phyloP scores from a whole-genome alignment of 2,329 filamentous ascomycete genomes.

The Claviceps africana region DNA sequence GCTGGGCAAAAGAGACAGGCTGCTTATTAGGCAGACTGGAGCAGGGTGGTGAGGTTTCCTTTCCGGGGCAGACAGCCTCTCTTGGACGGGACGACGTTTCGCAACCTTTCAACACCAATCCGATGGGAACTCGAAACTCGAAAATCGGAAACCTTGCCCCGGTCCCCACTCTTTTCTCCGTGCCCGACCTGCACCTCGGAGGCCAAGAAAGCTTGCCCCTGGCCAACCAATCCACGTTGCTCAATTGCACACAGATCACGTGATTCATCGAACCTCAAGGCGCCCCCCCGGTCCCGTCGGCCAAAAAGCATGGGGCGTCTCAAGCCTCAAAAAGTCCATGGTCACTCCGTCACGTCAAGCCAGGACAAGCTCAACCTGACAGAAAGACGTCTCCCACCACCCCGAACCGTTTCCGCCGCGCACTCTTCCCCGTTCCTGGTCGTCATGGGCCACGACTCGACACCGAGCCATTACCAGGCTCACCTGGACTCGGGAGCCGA shows the following conservation, averaged over 20 bases:
- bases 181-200: too few relatives aligned
- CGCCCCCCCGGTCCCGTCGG: neutral
- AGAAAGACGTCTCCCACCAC: neutral
- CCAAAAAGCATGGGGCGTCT: neutral
- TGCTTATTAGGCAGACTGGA: too few relatives aligned
- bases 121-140: neutral
- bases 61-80: too few relatives aligned
- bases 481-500: slow-evolving; percentile 9
- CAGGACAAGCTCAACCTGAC: neutral
- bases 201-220: neutral
- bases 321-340: neutral
- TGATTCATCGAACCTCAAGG: slow-evolving; percentile 10
- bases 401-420: neutral
- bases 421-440: slow-evolving; percentile 1
- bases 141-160: neutral
- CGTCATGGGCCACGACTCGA: slow-evolving; percentile 21
- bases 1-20: too few relatives aligned
- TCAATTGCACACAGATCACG: slow-evolving; percentile 25
- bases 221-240: slow-evolving; percentile 16
- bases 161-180: neutral
- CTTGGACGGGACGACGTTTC: too few relatives aligned
- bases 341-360: neutral
- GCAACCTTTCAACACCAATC: neutral
- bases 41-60: too few relatives aligned
- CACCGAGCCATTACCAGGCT: slow-evolving; percentile 14